Evolutionary conservation across 352 stramenopile genomes (phyloP), one percentile per base, ranked within the genome.

Genomic region (Phytophthora cajani): DNA sequence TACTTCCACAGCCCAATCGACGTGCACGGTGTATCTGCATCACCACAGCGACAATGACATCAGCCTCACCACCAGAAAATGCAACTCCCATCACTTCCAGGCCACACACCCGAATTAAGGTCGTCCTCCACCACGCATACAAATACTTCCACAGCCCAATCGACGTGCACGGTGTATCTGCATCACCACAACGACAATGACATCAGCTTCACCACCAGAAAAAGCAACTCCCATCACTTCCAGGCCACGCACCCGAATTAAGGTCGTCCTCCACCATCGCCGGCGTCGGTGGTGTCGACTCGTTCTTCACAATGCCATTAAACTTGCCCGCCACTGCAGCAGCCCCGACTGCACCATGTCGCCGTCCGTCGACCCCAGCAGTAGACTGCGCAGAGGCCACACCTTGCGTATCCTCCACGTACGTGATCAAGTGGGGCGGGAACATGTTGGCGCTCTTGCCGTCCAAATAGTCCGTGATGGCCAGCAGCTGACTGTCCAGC

Each of bases 1-100:
- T 89, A 93, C 44, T 81, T 86, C 87, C 87, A 94, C 46, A 94
- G 57, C 5, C 87, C 85, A 25, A 74, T 79, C 2, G 82, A 90
- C 63, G 85, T 91, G 51, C 82, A 93, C 17, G 84, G 84, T 27
- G 82, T 69, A 51, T 91, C 87, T 94, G 52, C 32, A 40, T 50
- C 38, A 44, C 38, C 25, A 55, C 16, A 25, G 12, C 30, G 25
- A 30, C 40, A 53, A 30, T 7, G 9, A 30, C 27, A 59, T 25
- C 33, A 59, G 11, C 52, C 58, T 60, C 30, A 67, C 21, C n/a
- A 30, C 21, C 17, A 50, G 17, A 23, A 49, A 5, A 23, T 46
- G 0, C 27, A 6, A 30, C 5, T 14, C 33, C 21, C 32, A 56
- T 25, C 23, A 67, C 40, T 50, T 63, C 14, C 46, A 53, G 52